Evolutionary conservation across 352 stramenopile species (phyloP), one percentile per base, ranked within the genome.

Genomic region (Nothophytophthora sp.): DNA sequence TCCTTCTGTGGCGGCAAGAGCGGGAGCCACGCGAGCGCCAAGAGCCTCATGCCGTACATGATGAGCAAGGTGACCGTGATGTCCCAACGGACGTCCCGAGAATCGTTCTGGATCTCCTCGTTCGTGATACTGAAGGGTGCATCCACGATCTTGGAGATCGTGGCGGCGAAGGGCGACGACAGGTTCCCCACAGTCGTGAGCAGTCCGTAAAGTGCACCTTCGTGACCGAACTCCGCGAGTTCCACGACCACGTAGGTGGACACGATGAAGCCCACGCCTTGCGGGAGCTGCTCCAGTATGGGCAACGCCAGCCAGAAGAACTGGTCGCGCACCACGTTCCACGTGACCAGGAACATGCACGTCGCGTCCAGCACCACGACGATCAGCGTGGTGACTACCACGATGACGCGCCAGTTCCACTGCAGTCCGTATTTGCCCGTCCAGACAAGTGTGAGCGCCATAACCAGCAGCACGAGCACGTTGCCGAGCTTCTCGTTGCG

Each of bases 231-330:
- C 9, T 68, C 67, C 13, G 63, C 67, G n/a, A 81, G 53, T 38
- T 81, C 70, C 15, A 79, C 60, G 24, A 72, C 55, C 25, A 74
- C 63, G 35, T 63, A 81, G 9, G 61, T 74, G 15, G 59, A 37
- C 4, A 78, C 48, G 30, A 79, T 73, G 27, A 67, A 76, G 28
- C 58, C 39, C 13, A 70, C 35, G 15, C 52, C 61, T 5, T 61
- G 33, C 10, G 63, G 60, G 22, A 81, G 38, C 18, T 73, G 28
- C 19, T 61, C 39, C 5, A 64, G 28, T 5, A 81, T 39, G 1
- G 67, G 61, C 9, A 72, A 41, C 11, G 63, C 67, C 12, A 79
- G 49, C 46, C 64, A 81, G 48, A 81, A 73, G 29, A 50, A 79
- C 41, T 73, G 70, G 51, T 60, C 72, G 10, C 70, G 67, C 27